A percentile compares a stretch with the other conserved stretches of the same genome.
phyloP scores from a whole-genome alignment of 2,329 filamentous ascomycete species.

The Phyllosticta ampelicida region DNA sequence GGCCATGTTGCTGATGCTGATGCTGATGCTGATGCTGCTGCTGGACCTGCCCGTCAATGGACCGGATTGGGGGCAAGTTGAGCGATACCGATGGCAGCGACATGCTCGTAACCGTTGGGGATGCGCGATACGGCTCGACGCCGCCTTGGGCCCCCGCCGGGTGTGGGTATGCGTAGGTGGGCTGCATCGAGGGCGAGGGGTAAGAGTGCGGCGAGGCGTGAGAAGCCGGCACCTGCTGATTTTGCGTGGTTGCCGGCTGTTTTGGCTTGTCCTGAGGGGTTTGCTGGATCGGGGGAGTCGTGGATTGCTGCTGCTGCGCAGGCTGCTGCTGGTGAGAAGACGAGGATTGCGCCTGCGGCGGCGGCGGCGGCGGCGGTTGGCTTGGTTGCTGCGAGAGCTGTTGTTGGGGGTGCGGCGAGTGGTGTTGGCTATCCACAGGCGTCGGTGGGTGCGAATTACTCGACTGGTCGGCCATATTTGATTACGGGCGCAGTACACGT shows the following conservation, averaged over 20 bases:
- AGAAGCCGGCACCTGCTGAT: constrained; percentile 19
- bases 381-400: constrained; percentile 2
- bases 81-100: constrained; percentile 36
- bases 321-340: not conserved
- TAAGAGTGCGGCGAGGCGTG: constrained; percentile 41
- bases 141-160: constrained; percentile 24
- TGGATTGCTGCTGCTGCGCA: not conserved
- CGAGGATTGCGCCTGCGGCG: constrained; percentile 7
- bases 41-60: constrained; percentile 34
- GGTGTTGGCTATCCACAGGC: not conserved
- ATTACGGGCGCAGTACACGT: constrained; percentile 10
- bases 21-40: constrained; percentile 22
- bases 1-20: constrained; percentile 16
- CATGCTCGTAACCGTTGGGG: constrained; percentile 34
- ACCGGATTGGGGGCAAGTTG: constrained; percentile 42
- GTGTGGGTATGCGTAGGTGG: constrained; percentile 40
- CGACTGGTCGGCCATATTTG: constrained; percentile 11
- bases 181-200: constrained; percentile 39
- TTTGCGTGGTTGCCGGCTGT: not conserved
- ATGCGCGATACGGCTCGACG: constrained; percentile 37
- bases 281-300: not conserved
- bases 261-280: not conserved
- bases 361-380: constrained; percentile 8
- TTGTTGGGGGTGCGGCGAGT: constrained; percentile 6
- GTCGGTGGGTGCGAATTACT: constrained; percentile 2